Percentiles rank a stretch among this genome's conserved stretches.
Evolutionary conservation across 441 rosid genomes (phyloP).

Genomic region (Populus hybrid): DNA sequence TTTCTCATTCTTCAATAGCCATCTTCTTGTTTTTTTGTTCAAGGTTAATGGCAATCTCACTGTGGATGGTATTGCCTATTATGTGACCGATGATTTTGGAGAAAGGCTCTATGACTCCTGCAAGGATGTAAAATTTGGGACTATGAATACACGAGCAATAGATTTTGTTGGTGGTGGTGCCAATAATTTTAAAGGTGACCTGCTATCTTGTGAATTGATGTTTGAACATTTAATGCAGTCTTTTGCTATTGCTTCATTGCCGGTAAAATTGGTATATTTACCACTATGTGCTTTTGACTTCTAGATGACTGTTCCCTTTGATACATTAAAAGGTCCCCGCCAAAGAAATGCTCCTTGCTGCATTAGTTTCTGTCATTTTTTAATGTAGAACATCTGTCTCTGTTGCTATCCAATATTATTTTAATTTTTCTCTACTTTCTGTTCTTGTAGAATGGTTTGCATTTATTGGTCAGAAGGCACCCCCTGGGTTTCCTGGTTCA

Average conservation of each 20-base stretch:
- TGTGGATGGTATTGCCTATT: constrained; percentile 78
- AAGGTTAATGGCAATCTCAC: constrained; percentile 71
- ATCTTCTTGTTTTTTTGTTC: background rate
- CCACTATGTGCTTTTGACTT: background rate
- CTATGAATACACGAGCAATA: constrained; percentile 77
- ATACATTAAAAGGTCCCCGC: background rate
- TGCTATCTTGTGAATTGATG: constrained; percentile 5
- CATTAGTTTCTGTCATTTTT: constrained; percentile 2
- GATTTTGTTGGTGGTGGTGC: constrained; percentile 91
- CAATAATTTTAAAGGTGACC: constrained; percentile 58
- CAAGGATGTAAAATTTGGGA: constrained; percentile 88
- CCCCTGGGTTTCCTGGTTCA: constrained; percentile 64
- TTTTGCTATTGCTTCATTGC: background rate
- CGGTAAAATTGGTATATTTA: background rate
- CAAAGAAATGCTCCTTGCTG: background rate
- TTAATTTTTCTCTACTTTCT: constrained; percentile 12
- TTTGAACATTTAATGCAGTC: background rate
- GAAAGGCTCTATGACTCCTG: constrained; percentile 76
- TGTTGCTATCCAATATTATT: constrained; percentile 7
- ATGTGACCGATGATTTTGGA: constrained; percentile 69
- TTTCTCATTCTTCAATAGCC: background rate
- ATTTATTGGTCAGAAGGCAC: constrained; percentile 73
- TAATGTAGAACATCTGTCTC: background rate
- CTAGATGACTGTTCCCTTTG: background rate
- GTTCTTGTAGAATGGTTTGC: constrained; percentile 67